phyloP scores from a whole-genome alignment of 306 rosid genomes.

The Acacia acuminata region DNA sequence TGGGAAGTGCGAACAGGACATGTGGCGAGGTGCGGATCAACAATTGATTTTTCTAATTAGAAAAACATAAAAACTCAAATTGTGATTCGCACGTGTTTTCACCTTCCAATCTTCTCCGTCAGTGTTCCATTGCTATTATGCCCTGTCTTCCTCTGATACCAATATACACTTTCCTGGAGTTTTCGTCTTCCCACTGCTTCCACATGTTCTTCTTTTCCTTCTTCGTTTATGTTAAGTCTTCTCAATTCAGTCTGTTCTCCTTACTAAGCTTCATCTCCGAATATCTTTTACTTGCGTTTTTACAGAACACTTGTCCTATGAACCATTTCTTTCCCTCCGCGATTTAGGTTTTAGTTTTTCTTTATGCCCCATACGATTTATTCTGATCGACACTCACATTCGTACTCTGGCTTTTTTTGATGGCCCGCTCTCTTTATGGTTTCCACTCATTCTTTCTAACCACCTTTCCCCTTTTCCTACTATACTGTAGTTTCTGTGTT shows the following conservation, averaged over 20 bases:
- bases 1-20: background rate
- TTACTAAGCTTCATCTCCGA: background rate
- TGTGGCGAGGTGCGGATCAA: background rate
- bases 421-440: constrained; percentile 53
- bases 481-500: constrained; percentile 25
- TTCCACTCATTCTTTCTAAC: constrained; percentile 22
- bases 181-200: background rate
- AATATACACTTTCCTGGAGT: background rate
- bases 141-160: background rate
- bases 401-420: constrained; percentile 31
- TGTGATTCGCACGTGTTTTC: background rate
- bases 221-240: background rate
- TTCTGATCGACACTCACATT: background rate
- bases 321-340: background rate
- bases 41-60: background rate
- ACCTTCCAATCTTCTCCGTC: background rate
- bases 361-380: background rate
- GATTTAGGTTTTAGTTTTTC: background rate
- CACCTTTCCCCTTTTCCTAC: constrained; percentile 25
- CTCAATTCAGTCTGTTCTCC: background rate
- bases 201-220: background rate
- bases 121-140: constrained; percentile 6
- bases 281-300: background rate
- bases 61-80: too few species aligned
- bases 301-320: background rate